Percentiles rank a stretch among this genome's conserved stretches.
Evolutionary conservation across 1,284 basidiomycete genomes (phyloP).

Genomic region (Puccinia horiana): DNA sequence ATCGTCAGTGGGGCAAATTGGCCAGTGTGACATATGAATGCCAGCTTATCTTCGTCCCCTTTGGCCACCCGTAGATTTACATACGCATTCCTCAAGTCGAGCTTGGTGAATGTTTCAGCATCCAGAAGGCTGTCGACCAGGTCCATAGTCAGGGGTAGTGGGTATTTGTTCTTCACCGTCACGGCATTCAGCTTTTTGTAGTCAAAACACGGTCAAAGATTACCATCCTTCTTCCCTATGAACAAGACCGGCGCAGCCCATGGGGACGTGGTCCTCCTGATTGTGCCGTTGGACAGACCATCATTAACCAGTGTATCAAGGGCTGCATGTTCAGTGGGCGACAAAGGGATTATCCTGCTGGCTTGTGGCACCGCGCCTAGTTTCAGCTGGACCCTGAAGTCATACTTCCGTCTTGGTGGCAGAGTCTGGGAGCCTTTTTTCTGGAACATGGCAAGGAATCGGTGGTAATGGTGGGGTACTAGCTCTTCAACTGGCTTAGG

Average conservation of each 20-base stretch:
- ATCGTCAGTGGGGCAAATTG: neutral
- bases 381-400: no score
- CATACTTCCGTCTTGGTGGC: no score
- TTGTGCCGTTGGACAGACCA: no score
- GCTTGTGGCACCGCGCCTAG: no score
- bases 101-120: neutral
- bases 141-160: neutral
- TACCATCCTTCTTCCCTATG: neutral
- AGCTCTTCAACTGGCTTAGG: no score
- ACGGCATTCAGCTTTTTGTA: neutral
- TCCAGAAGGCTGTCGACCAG: slow-evolving; percentile 3
- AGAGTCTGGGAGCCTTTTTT: no score
- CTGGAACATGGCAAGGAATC: no score
- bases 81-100: neutral
- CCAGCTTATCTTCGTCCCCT: neutral
- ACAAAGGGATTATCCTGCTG: no score
- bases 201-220: neutral
- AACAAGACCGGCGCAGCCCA: neutral
- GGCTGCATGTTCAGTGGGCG: no score
- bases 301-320: no score
- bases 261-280: neutral
- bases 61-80: neutral
- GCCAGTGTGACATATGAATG: neutral
- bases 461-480: no score
- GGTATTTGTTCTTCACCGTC: neutral